Evolutionary conservation across 1,284 basidiomycete species (phyloP), one percentile per base, ranked within the genome.

Genomic region (Anthracocystis walkeri): DNA sequence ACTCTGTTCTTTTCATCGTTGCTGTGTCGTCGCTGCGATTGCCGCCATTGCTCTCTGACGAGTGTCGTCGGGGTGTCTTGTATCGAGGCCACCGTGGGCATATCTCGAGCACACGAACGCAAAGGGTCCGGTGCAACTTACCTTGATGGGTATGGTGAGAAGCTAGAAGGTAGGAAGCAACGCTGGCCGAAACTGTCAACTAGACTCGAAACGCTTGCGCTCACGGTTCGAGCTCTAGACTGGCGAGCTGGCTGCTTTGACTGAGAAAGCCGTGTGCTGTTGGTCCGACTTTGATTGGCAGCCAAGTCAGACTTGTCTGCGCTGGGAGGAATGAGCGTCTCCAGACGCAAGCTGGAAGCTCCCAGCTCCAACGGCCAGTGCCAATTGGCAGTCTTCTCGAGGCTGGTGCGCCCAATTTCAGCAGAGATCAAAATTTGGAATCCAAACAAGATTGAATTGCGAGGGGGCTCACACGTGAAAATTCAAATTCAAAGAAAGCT

Each of bases 91-190:
- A 56, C 59, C 71, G 65, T 65, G 51, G 56, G 58, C 65, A 65
- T 65, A 54, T 65, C 62, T 62, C 61, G 62, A 74, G 65, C 65
- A 67, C 65, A 42, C 60, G 56, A 67, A 48, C 64, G 65, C 58
- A 68, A 62, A 54, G 58, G 71, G 55, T 65, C 42, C 63, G 62
- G 72, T 63, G 66, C 58, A 53, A 75, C 73, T 75, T 75, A 75
- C 73, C 73, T 75, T 75, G 73, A 67, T 71, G 73, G 56, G 53
- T 66, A 60, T 67, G 66, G 61, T 69, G 66, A 70, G 59, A 33
- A 41, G 46, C 49, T 21, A 25, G 64, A 65, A 64, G 58, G 55
- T 59, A 63, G 14, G 56, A 42, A 42, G 48, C 23, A 53, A 48
- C 29, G 54, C 60, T 27, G 55, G 35, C 33, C 35, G 31, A 33